Base-by-base conservation (phyloP, 805 yeast species). In the Saccharomycodes ludwigii region DNA sequence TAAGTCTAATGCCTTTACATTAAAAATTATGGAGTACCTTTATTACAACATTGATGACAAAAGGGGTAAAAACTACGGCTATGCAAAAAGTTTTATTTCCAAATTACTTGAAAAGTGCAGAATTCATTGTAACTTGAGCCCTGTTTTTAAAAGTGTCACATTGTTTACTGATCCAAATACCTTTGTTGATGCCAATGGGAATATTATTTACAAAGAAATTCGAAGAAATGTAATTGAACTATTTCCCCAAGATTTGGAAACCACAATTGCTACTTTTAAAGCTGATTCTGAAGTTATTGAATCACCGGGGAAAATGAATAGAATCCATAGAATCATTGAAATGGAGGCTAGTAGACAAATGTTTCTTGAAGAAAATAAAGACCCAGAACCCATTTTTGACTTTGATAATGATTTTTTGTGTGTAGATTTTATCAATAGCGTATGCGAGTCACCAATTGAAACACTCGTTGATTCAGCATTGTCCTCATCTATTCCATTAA, bases 161-260 rank as follows among this genome's bases (percentile, higher is more conserved):
- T 76, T 76, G 52, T 96, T 96, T 56, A 82, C 94, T 33, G 95
- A 94, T 44, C 98, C 98, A 47, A 76, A 81, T 58, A 88, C 97
- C 27, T 66, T 72, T 27, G 79, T 91, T 45, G 94, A 82, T 49
- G 69, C 73, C 42, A 83, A 78, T 64, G 98, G 98, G 59, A 81
- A 76, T 53, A 72, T 91, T 50, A 68, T 65, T 37, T 91, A 84
- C 61, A 66, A 73, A 38, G 98, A 91, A 65, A 78, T 69, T 40
- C 76, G 83, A 54, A 81, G 94, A 61, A 81, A 86, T 30, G 72
- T 86, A 39, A 91, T 86, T 41, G 77, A 96, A 61, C 88, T 91
- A 58, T 71, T 91, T 41, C 95, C 91, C 63, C 88, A 86, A 57
- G 91, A 91, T 56, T 96, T 91, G 44, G 86, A 77, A 57, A 76